A percentile compares a stretch with the other conserved stretches of the same genome.
Evolutionary conservation across 345 rosid species (phyloP).

Genomic region (Turnera subulata): DNA sequence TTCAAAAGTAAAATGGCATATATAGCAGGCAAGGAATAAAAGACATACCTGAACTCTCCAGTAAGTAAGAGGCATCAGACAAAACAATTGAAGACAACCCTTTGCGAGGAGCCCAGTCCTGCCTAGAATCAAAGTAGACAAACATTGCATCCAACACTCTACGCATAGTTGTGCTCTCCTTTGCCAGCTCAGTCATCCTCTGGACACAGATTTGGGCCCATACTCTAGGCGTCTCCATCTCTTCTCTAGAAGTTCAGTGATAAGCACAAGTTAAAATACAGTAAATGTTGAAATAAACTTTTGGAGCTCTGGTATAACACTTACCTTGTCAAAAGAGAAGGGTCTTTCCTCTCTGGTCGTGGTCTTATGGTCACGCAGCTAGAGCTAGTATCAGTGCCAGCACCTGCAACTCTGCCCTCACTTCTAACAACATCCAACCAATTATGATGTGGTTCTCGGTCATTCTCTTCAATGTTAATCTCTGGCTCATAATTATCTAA

Average conservation of each 20-base stretch:
- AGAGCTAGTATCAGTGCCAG: slow-evolving; percentile 44
- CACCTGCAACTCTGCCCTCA: slow-evolving; percentile 63
- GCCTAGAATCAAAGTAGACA: slow-evolving; percentile 60
- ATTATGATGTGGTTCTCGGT: slow-evolving; percentile 61
- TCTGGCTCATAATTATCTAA: slow-evolving; percentile 78
- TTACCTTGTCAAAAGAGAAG: slow-evolving; percentile 73
- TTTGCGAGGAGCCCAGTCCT: slow-evolving; percentile 71
- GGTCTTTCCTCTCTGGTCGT: slow-evolving; percentile 69
- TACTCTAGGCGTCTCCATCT: slow-evolving; percentile 73
- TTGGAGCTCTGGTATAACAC: neutral
- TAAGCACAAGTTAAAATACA: neutral
- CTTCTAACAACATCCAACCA: slow-evolving; percentile 95
- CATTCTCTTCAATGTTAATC: slow-evolving; percentile 33
- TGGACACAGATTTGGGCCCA: slow-evolving; percentile 97
- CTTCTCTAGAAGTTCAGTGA: slow-evolving; percentile 49
- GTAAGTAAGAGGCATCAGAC: slow-evolving; percentile 67
- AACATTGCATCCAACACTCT: slow-evolving; percentile 79
- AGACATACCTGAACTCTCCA: slow-evolving; percentile 60
- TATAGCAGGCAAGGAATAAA: slow-evolving; percentile 9
- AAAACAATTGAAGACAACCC: slow-evolving; percentile 68
- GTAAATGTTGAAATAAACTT: neutral
- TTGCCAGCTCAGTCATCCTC: slow-evolving; percentile 83
- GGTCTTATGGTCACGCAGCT: slow-evolving; percentile 49
- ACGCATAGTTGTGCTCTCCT: slow-evolving; percentile 84
- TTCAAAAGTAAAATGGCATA: neutral